Evolutionary conservation across 2,329 filamentous ascomycete species (phyloP).

Genomic region (Epichloe sp.): DNA sequence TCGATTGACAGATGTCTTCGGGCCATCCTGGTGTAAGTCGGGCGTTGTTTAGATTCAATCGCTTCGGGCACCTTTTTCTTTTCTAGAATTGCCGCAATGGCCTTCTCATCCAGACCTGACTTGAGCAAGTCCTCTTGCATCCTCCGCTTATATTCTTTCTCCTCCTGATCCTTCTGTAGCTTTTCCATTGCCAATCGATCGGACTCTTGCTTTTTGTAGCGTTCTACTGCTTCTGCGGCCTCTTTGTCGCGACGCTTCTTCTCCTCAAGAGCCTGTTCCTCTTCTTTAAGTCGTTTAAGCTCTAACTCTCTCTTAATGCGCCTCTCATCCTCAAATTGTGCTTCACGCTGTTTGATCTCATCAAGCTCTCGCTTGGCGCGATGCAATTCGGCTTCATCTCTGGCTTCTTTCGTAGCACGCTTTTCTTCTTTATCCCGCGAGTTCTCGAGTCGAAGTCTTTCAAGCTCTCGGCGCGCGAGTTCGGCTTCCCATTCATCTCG

Average conservation of each 20-base stretch:
- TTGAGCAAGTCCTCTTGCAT: constrained; percentile 45
- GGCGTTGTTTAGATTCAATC: constrained; percentile 19
- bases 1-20: constrained; percentile 48
- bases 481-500: constrained; percentile 30
- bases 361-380: constrained; percentile 35
- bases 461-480: constrained; percentile 28
- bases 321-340: constrained; percentile 34
- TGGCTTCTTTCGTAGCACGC: constrained; percentile 25
- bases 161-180: constrained; percentile 33
- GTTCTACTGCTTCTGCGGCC: constrained; percentile 35
- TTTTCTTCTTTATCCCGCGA: constrained; percentile 24
- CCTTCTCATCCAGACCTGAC: constrained; percentile 44
- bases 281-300: constrained; percentile 32
- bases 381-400: constrained; percentile 36
- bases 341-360: constrained; percentile 30
- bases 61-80: constrained; percentile 35
- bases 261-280: constrained; percentile 30
- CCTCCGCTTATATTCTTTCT: constrained; percentile 41
- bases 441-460: constrained; percentile 29
- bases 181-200: constrained; percentile 34
- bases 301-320: constrained; percentile 40
- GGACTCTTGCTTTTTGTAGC: constrained; percentile 35
- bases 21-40: constrained; percentile 52
- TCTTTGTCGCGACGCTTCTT: constrained; percentile 31
- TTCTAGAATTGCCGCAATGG: constrained; percentile 45